Percentiles rank a stretch among this genome's conserved stretches.
These are phyloP conservation scores for Paecilomyces sp. DNA, from an alignment of 2,329 filamentous ascomycete species.

Conservation along the genomic window DNA sequence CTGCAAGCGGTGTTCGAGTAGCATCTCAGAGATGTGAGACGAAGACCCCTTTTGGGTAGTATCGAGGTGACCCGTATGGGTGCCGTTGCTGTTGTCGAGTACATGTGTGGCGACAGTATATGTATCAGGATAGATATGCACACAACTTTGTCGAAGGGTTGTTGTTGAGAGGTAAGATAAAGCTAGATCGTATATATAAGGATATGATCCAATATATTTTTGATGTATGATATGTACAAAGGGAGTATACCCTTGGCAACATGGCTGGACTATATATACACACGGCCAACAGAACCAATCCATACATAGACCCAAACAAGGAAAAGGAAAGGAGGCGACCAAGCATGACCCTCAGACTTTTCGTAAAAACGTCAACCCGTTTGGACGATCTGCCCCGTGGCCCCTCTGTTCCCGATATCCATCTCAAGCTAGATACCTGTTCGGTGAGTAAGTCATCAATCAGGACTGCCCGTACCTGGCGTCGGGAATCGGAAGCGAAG, in stretches of 20 bases:
- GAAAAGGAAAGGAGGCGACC: not conserved
- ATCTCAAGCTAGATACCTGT: not conserved
- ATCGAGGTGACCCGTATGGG: slow-evolving; percentile 19
- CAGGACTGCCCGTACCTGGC: not conserved
- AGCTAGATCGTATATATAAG: not conserved
- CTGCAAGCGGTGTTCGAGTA: slow-evolving; percentile 16
- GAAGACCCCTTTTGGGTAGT: slow-evolving; percentile 18
- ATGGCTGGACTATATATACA: not conserved
- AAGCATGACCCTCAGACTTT: not conserved
- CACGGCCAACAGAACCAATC: not conserved
- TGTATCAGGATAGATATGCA: too few relatives aligned
- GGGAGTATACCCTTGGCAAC: not conserved
- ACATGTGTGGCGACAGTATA: slow-evolving; percentile 17
- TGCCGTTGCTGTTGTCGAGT: slow-evolving; percentile 16
- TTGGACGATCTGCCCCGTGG: not conserved
- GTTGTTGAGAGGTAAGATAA: not conserved
- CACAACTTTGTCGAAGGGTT: too few relatives aligned
- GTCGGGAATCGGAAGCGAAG: not conserved
- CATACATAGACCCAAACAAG: too few relatives aligned
- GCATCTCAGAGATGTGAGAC: slow-evolving; percentile 13
- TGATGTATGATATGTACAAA: not conserved
- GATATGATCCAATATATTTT: not conserved
- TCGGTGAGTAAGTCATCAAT: not conserved
- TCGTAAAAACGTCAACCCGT: not conserved
- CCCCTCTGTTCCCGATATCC: not conserved